Evolutionary conservation across 805 yeast species (phyloP).

Genomic region (Maudiozyma serrabonitensis): DNA sequence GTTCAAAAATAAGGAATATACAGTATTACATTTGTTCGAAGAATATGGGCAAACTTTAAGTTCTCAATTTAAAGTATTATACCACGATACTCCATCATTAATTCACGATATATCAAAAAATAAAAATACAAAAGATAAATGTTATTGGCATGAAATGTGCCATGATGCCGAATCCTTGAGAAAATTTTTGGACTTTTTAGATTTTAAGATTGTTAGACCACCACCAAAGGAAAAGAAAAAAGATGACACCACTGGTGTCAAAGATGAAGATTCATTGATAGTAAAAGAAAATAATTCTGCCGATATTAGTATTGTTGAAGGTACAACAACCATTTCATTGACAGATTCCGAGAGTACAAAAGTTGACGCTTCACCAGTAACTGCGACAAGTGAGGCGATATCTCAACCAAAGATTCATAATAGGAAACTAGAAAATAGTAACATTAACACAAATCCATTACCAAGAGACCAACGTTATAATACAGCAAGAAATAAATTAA

Average conservation of each 20-base stretch:
- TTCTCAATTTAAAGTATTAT: conserved; percentile 16
- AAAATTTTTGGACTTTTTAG: conserved; percentile 12
- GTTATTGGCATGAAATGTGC: conserved; percentile 22
- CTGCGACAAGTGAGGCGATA: neutral
- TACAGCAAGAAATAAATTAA: conserved; percentile 11
- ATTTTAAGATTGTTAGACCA: conserved; percentile 8
- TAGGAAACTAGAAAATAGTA: conserved; percentile 1
- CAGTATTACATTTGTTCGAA: conserved; percentile 11
- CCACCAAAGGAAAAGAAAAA: conserved; percentile 3
- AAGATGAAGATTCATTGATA: neutral
- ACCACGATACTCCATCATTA: conserved; percentile 17
- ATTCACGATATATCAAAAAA: conserved; percentile 10
- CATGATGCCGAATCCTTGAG: conserved; percentile 13
- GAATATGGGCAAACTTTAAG: conserved; percentile 16
- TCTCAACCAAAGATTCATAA: neutral
- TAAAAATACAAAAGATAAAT: conserved; percentile 3
- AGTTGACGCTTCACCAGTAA: neutral
- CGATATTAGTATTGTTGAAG: neutral
- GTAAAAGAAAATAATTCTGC: neutral
- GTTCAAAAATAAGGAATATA: conserved; percentile 9
- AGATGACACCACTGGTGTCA: neutral
- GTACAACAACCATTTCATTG: neutral
- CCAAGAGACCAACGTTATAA: conserved; percentile 18
- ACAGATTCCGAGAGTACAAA: neutral
- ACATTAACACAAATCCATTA: conserved; percentile 11